Base-by-base conservation (phyloP, 2,329 filamentous ascomycete species). In the Paraconiothyrium brasiliense region DNA sequence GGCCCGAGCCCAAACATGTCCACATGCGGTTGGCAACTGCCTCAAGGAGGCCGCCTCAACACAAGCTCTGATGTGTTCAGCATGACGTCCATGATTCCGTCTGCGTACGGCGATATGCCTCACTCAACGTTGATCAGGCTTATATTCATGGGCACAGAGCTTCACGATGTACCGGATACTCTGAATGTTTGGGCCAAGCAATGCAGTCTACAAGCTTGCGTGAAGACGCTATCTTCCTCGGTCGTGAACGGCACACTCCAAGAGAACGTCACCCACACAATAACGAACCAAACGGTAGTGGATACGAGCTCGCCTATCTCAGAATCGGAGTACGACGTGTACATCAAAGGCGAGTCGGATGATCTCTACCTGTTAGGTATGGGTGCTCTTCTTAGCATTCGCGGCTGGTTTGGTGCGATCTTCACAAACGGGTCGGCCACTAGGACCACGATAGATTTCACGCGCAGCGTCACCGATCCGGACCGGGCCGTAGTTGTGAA, bases 41-140 rank as follows among this genome's bases (percentile, higher is more conserved):
- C 61, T 4, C 61, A 61, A 39, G 60, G 61, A 24, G 63, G 61
- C 20, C 58, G 52, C 22, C 58, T 65, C 52, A 65, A 65, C 35
- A 63, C 58, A 14, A 64, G 63, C 34, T 65, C 63, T n/a, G 63
- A 65, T n/a, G 61, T 64, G 10, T 65, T 65, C 46, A 65, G 63
- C 46, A 65, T 65, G 63, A 64, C 63, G 20, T 65, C 63, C n/a
- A 61, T 64, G 52, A 65, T 65, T 22, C 63, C 61, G 24, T 65
- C 61, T 16, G 63, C 63, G 14, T 65, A 65, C 44, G 63, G 63
- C 20, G 59, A 65, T 16, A 65, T 65, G 63, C 61, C 63, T 16
- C 61, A 65, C 30, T 65, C 63, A 16, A 65, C 63, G 9, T 47
- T 65, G 52, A 61, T 65, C 24, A 56, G 58, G 8, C 50, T 64